Base-by-base conservation (phyloP, 2,329 filamentous ascomycete species). In the Colletotrichum graminicola region DNA sequence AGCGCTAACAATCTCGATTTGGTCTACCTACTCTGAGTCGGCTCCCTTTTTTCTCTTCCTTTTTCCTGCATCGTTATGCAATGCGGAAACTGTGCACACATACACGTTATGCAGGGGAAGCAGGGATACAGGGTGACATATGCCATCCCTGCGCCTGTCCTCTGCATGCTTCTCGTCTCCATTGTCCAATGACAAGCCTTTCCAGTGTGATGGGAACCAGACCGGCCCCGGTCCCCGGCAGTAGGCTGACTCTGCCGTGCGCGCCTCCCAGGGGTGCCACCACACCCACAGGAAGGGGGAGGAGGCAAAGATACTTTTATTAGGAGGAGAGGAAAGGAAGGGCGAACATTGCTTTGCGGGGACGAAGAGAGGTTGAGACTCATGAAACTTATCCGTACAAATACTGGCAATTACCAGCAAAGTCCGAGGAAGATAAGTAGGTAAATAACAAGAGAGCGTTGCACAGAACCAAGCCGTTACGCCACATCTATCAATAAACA, bases 201-300 rank as follows among this genome's bases (percentile, higher is more conserved):
- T 57, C 66, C 70, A 62, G 26, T n/a, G 55, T 57, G 47, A 66
- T 39, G 66, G 70, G 34, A 66, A 29, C 61, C 60, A 62, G 66
- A 61, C 34, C 47, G 14, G 41, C 61, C 69, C 56, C 56, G n/a
- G 60, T n/a, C 34, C 32, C 60, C 66, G 39, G 56, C 66, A 61
- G 66, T 66, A 72, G 45, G 56, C 59, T 61, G 59, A 45, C 52
- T 57, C 65, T 72, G 65, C 68, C 65, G 68, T 54, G 41, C 63
- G 41, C 63, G 49, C 56, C 36, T 51, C 57, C 29, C 23, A 26
- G 41, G 57, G 51, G 51, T 32, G 29, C 57, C 64, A 39, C 67
- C 63, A 32, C 67, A 67, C 56, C 45, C 43, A 52, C 34, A 34
- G n/a, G 63, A 68, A 41, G 16, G 62, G 16, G 62, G 62, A 67